Percentiles rank a stretch among this genome's conserved stretches.
Evolutionary conservation across 73 alveolate species (phyloP).

Genomic region (Tetrahymena thermophila): DNA sequence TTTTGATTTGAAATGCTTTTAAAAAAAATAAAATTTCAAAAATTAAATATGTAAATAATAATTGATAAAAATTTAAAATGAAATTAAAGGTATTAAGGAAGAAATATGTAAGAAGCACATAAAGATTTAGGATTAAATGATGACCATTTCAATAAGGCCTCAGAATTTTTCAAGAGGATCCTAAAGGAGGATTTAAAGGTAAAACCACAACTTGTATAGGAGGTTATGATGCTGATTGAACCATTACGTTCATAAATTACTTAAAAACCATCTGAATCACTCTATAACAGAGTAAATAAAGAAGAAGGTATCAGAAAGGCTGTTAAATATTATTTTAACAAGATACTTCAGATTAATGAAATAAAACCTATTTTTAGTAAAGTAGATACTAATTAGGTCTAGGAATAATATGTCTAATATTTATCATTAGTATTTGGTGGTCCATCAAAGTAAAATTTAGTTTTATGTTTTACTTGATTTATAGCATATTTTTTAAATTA

Average conservation of each 20-base stretch:
- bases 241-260: neutral
- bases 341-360: neutral
- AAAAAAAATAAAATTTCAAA: no score
- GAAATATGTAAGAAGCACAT: neutral
- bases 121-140: neutral
- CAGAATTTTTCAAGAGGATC: neutral
- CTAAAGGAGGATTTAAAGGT: neutral
- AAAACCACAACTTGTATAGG: neutral
- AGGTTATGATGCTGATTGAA: neutral
- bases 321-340: neutral
- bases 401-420: neutral
- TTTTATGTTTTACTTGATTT: neutral
- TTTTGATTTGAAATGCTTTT: no score
- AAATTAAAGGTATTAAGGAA: neutral
- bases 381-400: neutral
- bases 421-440: neutral
- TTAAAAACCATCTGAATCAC: neutral
- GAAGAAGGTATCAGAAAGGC: neutral
- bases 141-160: neutral
- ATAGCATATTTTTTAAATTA: no score
- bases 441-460: neutral
- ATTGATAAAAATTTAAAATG: no score
- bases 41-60: no score
- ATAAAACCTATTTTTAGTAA: neutral
- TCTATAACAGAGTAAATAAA: neutral